Base-by-base conservation (phyloP, 2,329 filamentous ascomycete species). In the Cadophora gregata region DNA sequence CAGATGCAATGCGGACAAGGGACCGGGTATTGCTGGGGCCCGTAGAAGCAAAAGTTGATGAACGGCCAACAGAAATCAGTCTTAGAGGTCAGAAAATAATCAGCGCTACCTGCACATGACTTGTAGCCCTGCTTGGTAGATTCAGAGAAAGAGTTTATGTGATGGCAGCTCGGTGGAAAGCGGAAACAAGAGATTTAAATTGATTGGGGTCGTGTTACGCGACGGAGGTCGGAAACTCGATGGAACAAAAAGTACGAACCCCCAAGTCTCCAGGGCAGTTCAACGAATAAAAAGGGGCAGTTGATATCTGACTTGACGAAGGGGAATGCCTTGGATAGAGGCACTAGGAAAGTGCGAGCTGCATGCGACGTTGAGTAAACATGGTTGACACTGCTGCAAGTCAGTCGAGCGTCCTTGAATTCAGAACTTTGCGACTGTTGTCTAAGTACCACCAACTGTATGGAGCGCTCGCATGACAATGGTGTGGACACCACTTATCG, bases 291-390 rank as follows among this genome's bases (percentile, higher is more conserved):
- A 19, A 29, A 58, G 31, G 24, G 27, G 9, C 10, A 58, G 14
- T 16, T 42, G 38, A 42, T 38, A 31, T 50, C 63, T 66, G 55
- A 61, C 48, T n/a, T 66, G 55, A 61, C 38, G 56, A 56, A 29
- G 33, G 47, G 47, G 59, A 56, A 36, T 42, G 21, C 60, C 48
- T 65, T 62, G 36, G 53, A 59, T 59, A 60, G 42, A 66, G 58
- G 62, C 42, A 59, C 48, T 59, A 45, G n/a, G n/a, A 19, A 56
- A 14, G 27, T n/a, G 69, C 68, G 60, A 51, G 56, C 63, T 73
- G 72, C 69, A 71, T 74, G 63, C 69, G 67, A 73, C 67, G 70
- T 70, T 70, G 65, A 69, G 71, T 68, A 62, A 67, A 67, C 48
- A 65, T 59, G 69, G 67, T 65, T 69, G 66, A 66, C 71, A 70